These are phyloP conservation scores for Tuber brumale DNA, from an alignment of 495 filamentous ascomycete species.

Conservation along the genomic window DNA sequence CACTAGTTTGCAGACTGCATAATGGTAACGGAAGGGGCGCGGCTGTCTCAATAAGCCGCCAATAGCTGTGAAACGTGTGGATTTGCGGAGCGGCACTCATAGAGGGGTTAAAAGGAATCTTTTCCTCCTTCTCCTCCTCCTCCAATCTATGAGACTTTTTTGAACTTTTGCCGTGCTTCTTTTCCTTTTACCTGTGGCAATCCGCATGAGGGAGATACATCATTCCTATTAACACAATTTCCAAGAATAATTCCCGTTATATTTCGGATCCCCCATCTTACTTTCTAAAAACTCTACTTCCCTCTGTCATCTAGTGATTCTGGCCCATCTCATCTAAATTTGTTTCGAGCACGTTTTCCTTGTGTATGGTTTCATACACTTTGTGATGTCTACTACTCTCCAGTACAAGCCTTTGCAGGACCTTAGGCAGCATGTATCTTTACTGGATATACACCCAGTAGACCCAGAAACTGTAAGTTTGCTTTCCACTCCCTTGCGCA, in stretches of 20 bases:
- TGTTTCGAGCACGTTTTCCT: background rate
- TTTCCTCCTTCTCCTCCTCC: background rate
- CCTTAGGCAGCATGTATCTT: slow-evolving; percentile 33
- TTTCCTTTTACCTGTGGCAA: background rate
- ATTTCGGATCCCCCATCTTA: background rate
- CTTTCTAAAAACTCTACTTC: background rate
- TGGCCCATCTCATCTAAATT: background rate
- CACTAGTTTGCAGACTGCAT: background rate
- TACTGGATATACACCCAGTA: slow-evolving; percentile 26
- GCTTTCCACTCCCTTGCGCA: background rate
- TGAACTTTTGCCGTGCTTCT: background rate
- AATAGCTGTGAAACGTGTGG: slow-evolving; percentile 6
- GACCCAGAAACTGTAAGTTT: slow-evolving; percentile 27
- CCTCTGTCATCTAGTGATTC: background rate
- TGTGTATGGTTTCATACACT: slow-evolving; percentile 6
- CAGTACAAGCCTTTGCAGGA: slow-evolving; percentile 33
- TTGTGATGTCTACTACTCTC: slow-evolving; percentile 36
- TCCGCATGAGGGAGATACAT: background rate
- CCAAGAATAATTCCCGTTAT: background rate
- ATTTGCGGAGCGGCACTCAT: background rate
- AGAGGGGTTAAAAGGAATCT: slow-evolving; percentile 4
- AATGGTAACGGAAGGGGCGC: background rate
- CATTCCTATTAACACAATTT: background rate
- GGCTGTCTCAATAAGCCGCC: background rate
- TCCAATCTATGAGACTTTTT: slow-evolving; percentile 1